Conservation (phyloP, 202 grass and related monocot genomes). For the Tripidium arundinaceum region DNA sequence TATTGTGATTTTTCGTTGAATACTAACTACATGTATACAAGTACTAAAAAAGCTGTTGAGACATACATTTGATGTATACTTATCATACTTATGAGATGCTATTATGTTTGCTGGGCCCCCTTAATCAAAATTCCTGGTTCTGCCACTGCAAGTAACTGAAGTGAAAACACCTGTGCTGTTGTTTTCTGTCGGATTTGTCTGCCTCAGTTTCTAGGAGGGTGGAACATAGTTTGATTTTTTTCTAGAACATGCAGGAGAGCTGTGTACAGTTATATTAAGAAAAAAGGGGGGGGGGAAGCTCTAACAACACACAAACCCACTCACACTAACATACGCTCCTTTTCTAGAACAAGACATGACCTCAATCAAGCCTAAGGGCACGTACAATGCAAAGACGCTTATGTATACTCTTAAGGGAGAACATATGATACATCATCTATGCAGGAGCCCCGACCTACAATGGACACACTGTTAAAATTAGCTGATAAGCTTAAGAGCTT, state of each 20-base stretch:
- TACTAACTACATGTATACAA: too few species aligned
- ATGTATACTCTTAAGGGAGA: background rate
- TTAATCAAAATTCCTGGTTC: too few species aligned
- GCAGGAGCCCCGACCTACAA: background rate
- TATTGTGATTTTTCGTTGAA: too few species aligned
- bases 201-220: background rate
- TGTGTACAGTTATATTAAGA: background rate
- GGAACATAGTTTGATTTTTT: background rate
- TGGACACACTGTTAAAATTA: background rate
- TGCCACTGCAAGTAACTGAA: too few species aligned
- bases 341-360: background rate
- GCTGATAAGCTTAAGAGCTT: background rate
- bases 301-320: background rate
- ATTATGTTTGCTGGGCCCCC: too few species aligned
- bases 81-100: too few species aligned
- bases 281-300: background rate
- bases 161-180: background rate
- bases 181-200: constrained; percentile 1
- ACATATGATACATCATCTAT: background rate
- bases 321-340: background rate
- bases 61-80: too few species aligned
- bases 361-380: background rate
- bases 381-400: background rate
- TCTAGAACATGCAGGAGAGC: background rate
- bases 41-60: too few species aligned